Percentiles rank a stretch among this genome's conserved stretches.
Conservation (phyloP, 306 rosid genomes). For the Hylodesmum podocarpum region DNA sequence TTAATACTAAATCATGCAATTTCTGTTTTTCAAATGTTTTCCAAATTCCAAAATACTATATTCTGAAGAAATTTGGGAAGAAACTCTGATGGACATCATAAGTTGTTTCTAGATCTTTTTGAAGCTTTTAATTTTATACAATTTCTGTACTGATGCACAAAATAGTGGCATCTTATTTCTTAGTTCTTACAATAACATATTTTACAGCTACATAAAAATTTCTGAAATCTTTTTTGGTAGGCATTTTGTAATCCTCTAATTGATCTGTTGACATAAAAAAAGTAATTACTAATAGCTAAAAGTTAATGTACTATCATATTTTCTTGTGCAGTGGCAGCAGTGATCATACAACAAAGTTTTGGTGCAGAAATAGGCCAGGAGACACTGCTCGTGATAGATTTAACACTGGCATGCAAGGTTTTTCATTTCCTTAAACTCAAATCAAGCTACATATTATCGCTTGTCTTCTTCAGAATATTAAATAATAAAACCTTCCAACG, state of each 20-base stretch:
- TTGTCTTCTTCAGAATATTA: not conserved
- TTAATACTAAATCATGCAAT: not conserved
- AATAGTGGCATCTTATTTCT: constrained; percentile 4
- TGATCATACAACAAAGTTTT: constrained; percentile 95
- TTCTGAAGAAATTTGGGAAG: not conserved
- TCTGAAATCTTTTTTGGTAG: not conserved
- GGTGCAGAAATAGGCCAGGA: constrained; percentile 99
- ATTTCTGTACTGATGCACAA: not conserved
- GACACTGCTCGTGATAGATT: constrained; percentile 84
- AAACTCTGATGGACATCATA: not conserved
- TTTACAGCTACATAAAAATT: not conserved
- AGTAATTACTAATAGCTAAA: not conserved
- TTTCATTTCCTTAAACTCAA: constrained; percentile 12
- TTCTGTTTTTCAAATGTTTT: constrained; percentile 9
- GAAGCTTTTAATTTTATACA: not conserved
- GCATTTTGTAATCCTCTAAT: not conserved
- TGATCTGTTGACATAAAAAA: constrained; percentile 9
- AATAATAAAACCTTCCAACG: not conserved
- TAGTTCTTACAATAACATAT: not conserved
- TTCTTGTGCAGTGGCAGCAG: constrained; percentile 91
- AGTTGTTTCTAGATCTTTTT: not conserved
- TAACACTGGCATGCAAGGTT: constrained; percentile 71
- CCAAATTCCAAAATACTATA: not conserved
- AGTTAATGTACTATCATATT: constrained; percentile 15
- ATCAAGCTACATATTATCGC: not conserved